Conservation (phyloP, 1,284 basidiomycete species). For the Fomes fomentarius region DNA sequence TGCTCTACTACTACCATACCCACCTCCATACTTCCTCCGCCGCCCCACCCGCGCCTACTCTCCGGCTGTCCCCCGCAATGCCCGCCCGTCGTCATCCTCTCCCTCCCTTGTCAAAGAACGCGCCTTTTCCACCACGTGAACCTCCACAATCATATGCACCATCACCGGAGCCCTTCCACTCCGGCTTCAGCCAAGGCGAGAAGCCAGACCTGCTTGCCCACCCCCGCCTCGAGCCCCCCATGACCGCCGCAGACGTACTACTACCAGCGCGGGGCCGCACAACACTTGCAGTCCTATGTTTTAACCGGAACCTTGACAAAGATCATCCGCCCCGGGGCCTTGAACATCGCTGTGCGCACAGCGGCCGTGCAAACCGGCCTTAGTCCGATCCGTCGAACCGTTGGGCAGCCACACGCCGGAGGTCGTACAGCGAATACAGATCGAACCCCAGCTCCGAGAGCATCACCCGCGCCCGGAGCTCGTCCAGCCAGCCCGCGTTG, state of each 20-base stretch:
- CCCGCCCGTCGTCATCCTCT: constrained; percentile 8
- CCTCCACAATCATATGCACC: constrained; percentile 15
- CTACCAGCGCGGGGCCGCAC: too few relatives aligned
- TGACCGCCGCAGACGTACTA: constrained; percentile 15
- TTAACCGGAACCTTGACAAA: constrained; percentile 21
- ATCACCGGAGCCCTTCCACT: not conserved
- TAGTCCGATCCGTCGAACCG: not conserved
- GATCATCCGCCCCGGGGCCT: constrained; percentile 19
- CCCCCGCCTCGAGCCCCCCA: constrained; percentile 10
- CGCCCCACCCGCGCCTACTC: not conserved
- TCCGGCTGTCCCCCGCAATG: not conserved
- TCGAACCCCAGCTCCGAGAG: constrained; percentile 34
- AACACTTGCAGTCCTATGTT: too few relatives aligned
- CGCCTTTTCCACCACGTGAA: constrained; percentile 21
- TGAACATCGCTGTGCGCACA: constrained; percentile 9
- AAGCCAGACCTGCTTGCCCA: constrained; percentile 8
- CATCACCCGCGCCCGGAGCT: constrained; percentile 36
- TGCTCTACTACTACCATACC: constrained; percentile 5
- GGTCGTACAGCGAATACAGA: not conserved
- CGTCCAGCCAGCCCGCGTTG: constrained; percentile 34
- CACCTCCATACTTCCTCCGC: not conserved
- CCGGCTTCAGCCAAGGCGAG: constrained; percentile 7
- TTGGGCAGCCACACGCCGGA: constrained; percentile 5
- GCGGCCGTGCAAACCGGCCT: too few relatives aligned
- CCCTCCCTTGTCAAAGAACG: constrained; percentile 11